Evolutionary conservation across 2,329 filamentous ascomycete genomes (phyloP).

Genomic region (Paecilomyces sp.): DNA sequence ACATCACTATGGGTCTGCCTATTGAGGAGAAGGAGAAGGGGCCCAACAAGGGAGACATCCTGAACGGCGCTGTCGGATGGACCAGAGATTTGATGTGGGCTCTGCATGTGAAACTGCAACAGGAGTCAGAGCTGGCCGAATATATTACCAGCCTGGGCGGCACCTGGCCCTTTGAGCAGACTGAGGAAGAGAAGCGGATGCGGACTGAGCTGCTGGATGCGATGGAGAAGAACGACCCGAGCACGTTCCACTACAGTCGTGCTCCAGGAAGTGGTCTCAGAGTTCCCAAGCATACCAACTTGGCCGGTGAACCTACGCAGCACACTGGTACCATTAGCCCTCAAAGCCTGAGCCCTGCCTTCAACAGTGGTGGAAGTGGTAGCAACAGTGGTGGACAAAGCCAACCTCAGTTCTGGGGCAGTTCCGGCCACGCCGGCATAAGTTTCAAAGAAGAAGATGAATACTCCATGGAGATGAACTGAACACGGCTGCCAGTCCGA

Average conservation of each 20-base stretch:
- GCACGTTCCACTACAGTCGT: slow-evolving; percentile 77
- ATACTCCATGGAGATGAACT: slow-evolving; percentile 68
- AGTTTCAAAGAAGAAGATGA: slow-evolving; percentile 94
- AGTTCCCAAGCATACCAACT: slow-evolving; percentile 88
- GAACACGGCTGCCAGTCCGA: slow-evolving; percentile 6
- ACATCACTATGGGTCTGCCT: slow-evolving; percentile 86
- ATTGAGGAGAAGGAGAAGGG: slow-evolving; percentile 98
- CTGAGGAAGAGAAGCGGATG: slow-evolving; percentile 93
- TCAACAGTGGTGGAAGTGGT: slow-evolving; percentile 65
- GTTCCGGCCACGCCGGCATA: slow-evolving; percentile 48
- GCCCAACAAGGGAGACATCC: slow-evolving; percentile 96
- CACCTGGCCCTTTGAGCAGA: slow-evolving; percentile 70
- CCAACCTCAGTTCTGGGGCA: slow-evolving; percentile 49
- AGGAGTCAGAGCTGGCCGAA: slow-evolving; percentile 79
- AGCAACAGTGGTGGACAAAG: slow-evolving; percentile 38
- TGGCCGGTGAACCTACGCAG: slow-evolving; percentile 69
- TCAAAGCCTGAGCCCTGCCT: slow-evolving; percentile 60
- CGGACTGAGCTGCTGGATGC: slow-evolving; percentile 85
- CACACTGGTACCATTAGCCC: slow-evolving; percentile 44
- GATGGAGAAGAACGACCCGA: slow-evolving; percentile 69
- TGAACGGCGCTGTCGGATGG: slow-evolving; percentile 96
- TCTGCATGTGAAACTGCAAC: slow-evolving; percentile 78
- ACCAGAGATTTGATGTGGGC: slow-evolving; percentile 98
- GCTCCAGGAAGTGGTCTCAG: slow-evolving; percentile 76
- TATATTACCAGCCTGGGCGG: slow-evolving; percentile 65